These are phyloP conservation scores for Aspergillus caelatus DNA, from an alignment of 2,329 filamentous ascomycete species.

Conservation along the genomic window DNA sequence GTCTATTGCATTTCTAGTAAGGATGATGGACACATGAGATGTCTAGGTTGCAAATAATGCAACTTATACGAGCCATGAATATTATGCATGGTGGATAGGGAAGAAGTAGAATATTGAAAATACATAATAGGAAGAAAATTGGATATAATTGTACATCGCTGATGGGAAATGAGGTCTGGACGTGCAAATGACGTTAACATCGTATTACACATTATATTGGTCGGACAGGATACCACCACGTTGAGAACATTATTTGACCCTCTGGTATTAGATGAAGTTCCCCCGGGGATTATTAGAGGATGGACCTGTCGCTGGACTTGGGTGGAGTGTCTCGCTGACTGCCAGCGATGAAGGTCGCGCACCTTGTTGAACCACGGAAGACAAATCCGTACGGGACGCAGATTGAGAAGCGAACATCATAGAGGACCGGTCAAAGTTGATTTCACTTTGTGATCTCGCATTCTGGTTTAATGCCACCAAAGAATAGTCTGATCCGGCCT, in stretches of 20 bases:
- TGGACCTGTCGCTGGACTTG: background rate
- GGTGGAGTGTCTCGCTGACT: slow-evolving; percentile 3
- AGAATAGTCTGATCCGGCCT: slow-evolving; percentile 1
- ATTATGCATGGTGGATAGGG: background rate
- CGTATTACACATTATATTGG: background rate
- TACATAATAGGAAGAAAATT: background rate
- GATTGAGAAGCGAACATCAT: slow-evolving; percentile 12
- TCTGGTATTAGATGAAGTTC: background rate
- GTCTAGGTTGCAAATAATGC: background rate
- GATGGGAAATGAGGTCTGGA: background rate
- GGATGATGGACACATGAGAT: background rate
- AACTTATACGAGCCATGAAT: background rate
- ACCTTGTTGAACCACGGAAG: background rate
- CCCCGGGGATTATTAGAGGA: background rate
- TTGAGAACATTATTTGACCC: background rate
- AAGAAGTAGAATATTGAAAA: background rate
- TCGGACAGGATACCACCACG: background rate
- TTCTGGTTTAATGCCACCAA: slow-evolving; percentile 2
- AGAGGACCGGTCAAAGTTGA: slow-evolving; percentile 10
- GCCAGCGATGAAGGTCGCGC: slow-evolving; percentile 8
- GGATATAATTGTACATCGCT: background rate
- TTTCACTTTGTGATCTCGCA: background rate
- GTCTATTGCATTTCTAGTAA: too few species aligned
- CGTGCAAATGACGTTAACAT: background rate
- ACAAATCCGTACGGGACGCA: background rate